phyloP scores from a whole-genome alignment of 2,329 filamentous ascomycete species.

The Parasarocladium wereldwijsianum region DNA sequence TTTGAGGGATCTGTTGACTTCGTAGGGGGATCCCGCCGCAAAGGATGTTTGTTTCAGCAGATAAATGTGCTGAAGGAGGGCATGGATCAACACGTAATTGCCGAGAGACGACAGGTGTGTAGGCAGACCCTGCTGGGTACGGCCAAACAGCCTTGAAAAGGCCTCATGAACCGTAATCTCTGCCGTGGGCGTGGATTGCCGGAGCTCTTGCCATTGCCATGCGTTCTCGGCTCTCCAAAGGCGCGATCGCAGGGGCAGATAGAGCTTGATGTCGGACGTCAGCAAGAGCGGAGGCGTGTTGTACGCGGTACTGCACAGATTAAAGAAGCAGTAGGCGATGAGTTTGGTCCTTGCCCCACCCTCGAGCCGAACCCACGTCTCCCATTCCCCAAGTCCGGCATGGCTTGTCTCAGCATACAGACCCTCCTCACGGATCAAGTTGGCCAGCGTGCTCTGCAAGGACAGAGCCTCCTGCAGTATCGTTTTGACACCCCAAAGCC shows the following conservation, averaged over 20 bases:
- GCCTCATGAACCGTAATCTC: slow-evolving; percentile 43
- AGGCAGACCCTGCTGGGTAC: slow-evolving; percentile 31
- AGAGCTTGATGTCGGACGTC: slow-evolving; percentile 43
- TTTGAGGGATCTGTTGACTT: slow-evolving; percentile 33
- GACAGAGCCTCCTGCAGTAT: slow-evolving; percentile 45
- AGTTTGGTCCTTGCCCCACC: slow-evolving; percentile 42
- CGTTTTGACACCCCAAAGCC: slow-evolving; percentile 45
- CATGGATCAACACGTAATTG: slow-evolving; percentile 59
- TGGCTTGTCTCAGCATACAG: slow-evolving; percentile 32
- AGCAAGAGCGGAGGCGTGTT: slow-evolving; percentile 42
- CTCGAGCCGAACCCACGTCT: slow-evolving; percentile 44
- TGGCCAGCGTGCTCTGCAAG: slow-evolving; percentile 41
- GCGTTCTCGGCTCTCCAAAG: slow-evolving; percentile 42
- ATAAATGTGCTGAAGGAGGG: slow-evolving; percentile 58
- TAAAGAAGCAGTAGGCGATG: slow-evolving; percentile 47
- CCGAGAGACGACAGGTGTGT: slow-evolving; percentile 43
- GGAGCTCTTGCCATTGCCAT: slow-evolving; percentile 45
- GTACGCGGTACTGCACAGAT: slow-evolving; percentile 46
- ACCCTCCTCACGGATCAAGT: slow-evolving; percentile 44
- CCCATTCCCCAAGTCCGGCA: slow-evolving; percentile 35
- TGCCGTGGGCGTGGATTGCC: slow-evolving; percentile 32
- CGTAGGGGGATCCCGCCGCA: slow-evolving; percentile 30
- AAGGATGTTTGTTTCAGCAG: slow-evolving; percentile 50
- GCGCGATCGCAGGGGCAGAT: slow-evolving; percentile 37
- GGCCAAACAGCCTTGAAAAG: slow-evolving; percentile 38